These are phyloP conservation scores for Hypoxylon rickii DNA, from an alignment of 495 filamentous ascomycete genomes.

Conservation along the genomic window DNA sequence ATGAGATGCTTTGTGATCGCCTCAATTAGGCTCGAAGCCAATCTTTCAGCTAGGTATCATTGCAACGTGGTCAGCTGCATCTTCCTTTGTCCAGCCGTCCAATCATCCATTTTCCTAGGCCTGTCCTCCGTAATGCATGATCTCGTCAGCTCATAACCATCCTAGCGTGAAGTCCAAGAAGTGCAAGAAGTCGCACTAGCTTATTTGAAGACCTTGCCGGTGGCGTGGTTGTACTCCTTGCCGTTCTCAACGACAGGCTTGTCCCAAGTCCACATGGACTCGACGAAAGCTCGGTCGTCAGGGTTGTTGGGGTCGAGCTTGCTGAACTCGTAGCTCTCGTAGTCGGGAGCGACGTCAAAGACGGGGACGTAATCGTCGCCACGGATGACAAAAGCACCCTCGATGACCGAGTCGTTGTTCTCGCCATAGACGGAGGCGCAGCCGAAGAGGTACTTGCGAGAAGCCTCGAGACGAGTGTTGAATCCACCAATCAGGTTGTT, in stretches of 20 bases:
- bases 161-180: slow-evolving; percentile 6
- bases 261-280: slow-evolving; percentile 86
- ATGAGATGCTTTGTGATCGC: slow-evolving; percentile 20
- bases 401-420: slow-evolving; percentile 84
- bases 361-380: slow-evolving; percentile 84
- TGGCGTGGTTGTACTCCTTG: slow-evolving; percentile 75
- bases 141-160: slow-evolving; percentile 38
- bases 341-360: slow-evolving; percentile 96
- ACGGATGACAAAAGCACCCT: slow-evolving; percentile 91
- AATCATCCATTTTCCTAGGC: slow-evolving; percentile 18
- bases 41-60: slow-evolving; percentile 14
- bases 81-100: slow-evolving; percentile 3
- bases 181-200: too few species aligned
- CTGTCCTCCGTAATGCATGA: slow-evolving; percentile 26
- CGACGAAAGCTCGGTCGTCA: slow-evolving; percentile 81
- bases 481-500: slow-evolving; percentile 97
- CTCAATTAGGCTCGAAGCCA: slow-evolving; percentile 20
- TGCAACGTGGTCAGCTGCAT: slow-evolving; percentile 1
- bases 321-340: slow-evolving; percentile 91
- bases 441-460: slow-evolving; percentile 98
- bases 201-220: slow-evolving; percentile 99
- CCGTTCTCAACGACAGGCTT: slow-evolving; percentile 75
- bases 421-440: slow-evolving; percentile 84
- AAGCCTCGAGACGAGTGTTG: slow-evolving; percentile 95
- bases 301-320: slow-evolving; percentile 89